A percentile compares a stretch with the other conserved stretches of the same genome.
Conservation (phyloP, 768 basidiomycete genomes). For the Tricholoma saponaceum region DNA sequence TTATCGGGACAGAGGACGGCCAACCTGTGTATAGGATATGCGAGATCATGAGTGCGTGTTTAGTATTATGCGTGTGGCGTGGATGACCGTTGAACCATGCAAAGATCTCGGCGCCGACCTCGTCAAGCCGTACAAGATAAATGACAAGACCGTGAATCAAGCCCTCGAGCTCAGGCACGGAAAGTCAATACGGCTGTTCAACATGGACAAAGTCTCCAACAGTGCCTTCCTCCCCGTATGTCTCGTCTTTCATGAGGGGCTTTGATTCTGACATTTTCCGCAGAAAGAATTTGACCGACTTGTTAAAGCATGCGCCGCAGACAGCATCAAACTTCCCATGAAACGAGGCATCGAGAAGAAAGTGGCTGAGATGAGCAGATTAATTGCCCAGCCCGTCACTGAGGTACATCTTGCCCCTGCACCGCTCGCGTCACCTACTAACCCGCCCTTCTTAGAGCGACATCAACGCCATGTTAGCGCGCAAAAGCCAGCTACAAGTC, state of each 20-base stretch:
- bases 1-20: constrained; percentile 62
- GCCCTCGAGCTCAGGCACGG: constrained; percentile 77
- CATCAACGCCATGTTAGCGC: constrained; percentile 71
- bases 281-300: constrained; percentile 77
- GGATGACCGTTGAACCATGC: constrained; percentile 1
- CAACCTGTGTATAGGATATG: constrained; percentile 77
- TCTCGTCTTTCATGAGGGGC: constrained; percentile 6
- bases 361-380: constrained; percentile 51
- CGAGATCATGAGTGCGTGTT: constrained; percentile 64
- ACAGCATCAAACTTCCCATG: constrained; percentile 64
- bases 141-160: constrained; percentile 61
- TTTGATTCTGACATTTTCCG: constrained; percentile 3
- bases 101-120: constrained; percentile 47
- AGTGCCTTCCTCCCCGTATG: constrained; percentile 56
- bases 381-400: constrained; percentile 63
- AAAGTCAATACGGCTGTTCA: constrained; percentile 51
- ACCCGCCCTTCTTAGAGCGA: constrained; percentile 57
- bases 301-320: constrained; percentile 34
- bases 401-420: constrained; percentile 51
- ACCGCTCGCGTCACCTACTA: constrained; percentile 5
- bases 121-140: constrained; percentile 68
- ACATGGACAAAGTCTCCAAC: constrained; percentile 90
- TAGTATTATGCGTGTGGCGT: neutral
- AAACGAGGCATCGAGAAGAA: constrained; percentile 67
- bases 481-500: constrained; percentile 46